Conservation (phyloP, 345 rosid species). For the Populus pruinosa region DNA sequence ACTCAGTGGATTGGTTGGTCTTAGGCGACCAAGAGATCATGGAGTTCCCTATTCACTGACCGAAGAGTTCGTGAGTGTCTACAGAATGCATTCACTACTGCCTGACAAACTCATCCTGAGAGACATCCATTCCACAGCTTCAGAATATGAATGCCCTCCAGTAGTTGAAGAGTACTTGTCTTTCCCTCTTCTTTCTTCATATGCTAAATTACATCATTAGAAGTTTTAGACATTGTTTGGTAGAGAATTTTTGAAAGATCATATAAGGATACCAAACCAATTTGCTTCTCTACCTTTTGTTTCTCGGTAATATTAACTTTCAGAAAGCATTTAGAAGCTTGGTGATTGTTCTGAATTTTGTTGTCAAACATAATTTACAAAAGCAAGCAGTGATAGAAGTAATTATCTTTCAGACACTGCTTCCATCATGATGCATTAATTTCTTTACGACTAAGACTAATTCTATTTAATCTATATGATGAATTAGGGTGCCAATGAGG, state of each 20-base stretch:
- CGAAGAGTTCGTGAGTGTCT: slow-evolving; percentile 69
- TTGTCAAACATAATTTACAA: too few relatives aligned
- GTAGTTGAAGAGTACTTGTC: slow-evolving; percentile 42
- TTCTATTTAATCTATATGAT: background rate
- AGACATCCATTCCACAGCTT: slow-evolving; percentile 38
- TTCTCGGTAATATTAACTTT: too few relatives aligned
- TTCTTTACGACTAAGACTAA: background rate
- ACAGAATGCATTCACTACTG: slow-evolving; percentile 66
- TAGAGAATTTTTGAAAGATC: background rate
- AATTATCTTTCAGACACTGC: too few relatives aligned
- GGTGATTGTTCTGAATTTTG: too few relatives aligned
- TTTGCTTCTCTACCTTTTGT: background rate
- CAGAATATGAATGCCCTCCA: slow-evolving; percentile 42
- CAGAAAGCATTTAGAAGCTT: too few relatives aligned
- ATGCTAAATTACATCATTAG: background rate
- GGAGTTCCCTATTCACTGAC: slow-evolving; percentile 75
- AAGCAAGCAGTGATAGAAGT: too few relatives aligned
- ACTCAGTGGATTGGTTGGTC: slow-evolving; percentile 69
- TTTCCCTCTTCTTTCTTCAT: background rate
- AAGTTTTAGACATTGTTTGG: too few relatives aligned
- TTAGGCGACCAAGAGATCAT: slow-evolving; percentile 65
- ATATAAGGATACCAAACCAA: background rate
- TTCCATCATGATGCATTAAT: too few relatives aligned
- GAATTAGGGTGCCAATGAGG: slow-evolving; percentile 47
- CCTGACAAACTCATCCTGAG: slow-evolving; percentile 56